phyloP scores from a whole-genome alignment of 2,329 filamentous ascomycete genomes.

The Monascus ruber region DNA sequence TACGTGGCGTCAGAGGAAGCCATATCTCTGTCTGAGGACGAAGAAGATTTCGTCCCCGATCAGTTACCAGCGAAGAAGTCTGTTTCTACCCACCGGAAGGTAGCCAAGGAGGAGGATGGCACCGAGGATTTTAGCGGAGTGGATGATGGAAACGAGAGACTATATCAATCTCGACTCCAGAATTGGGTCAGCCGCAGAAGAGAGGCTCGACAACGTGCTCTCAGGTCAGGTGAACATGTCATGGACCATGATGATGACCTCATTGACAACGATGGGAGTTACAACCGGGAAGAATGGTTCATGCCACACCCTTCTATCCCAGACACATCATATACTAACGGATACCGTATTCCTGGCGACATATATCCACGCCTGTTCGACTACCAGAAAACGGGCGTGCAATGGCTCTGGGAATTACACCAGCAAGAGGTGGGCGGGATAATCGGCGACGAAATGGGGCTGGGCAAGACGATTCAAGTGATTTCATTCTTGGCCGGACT shows the following conservation, averaged over 20 bases:
- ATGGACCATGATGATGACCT: constrained; percentile 23
- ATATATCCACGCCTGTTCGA: constrained; percentile 88
- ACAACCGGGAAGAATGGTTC: constrained; percentile 54
- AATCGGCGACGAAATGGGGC: constrained; percentile 93
- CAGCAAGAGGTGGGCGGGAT: constrained; percentile 86
- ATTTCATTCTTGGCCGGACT: constrained; percentile 79
- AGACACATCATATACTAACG: constrained; percentile 64
- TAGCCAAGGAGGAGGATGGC: constrained; percentile 23
- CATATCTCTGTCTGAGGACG: constrained; percentile 21
- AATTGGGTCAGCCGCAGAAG: constrained; percentile 61
- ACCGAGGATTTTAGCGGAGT: constrained; percentile 51
- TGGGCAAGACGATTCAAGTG: constrained; percentile 84
- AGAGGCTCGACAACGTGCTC: constrained; percentile 43
- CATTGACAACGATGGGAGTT: constrained; percentile 30
- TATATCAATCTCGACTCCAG: constrained; percentile 64
- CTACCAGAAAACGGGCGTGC: constrained; percentile 93
- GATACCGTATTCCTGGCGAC: constrained; percentile 75
- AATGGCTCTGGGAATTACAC: constrained; percentile 91
- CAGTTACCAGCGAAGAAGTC: constrained; percentile 11
- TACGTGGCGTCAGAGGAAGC: constrained; percentile 22
- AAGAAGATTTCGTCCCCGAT: constrained; percentile 23
- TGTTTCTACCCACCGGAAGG: constrained; percentile 4
- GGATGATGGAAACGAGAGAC: constrained; percentile 78
- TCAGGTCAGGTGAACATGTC: constrained; percentile 20
- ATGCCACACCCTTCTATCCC: constrained; percentile 73